Conservation (phyloP, 441 rosid genomes). For the Macaranga tanarius region DNA sequence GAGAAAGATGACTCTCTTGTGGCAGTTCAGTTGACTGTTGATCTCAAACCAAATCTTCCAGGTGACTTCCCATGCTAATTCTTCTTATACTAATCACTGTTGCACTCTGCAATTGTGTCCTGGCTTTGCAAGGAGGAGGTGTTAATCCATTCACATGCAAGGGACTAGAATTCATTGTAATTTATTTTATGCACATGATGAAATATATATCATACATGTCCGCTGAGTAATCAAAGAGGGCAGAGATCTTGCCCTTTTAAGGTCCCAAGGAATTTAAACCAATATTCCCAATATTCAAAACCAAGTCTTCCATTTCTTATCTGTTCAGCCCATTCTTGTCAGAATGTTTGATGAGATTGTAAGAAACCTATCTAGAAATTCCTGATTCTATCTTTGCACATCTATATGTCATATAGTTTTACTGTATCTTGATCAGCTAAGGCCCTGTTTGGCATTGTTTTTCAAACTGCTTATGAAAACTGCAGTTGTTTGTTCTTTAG, state of each 20-base stretch:
- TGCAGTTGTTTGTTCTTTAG: no score
- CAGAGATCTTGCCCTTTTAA: neutral
- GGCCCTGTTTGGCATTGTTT: no score
- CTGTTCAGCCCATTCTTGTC: neutral
- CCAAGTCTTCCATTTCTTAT: neutral
- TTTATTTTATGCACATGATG: neutral
- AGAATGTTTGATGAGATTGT: neutral
- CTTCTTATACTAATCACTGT: neutral
- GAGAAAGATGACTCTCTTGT: constrained; percentile 58
- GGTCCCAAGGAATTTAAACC: neutral
- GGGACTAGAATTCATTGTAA: neutral
- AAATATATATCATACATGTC: no score
- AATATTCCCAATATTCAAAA: neutral
- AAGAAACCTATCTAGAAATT: neutral
- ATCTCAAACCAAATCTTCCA: constrained; percentile 97
- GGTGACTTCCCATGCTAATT: constrained; percentile 36
- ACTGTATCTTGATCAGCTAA: neutral
- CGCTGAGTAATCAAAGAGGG: neutral
- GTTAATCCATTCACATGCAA: neutral
- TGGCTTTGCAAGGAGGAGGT: neutral
- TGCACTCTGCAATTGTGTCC: neutral
- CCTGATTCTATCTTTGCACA: neutral
- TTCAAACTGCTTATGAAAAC: neutral
- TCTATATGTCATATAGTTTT: neutral
- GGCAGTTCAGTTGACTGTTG: constrained; percentile 92